These are phyloP conservation scores for Colletotrichum acutatum DNA, from an alignment of 2,329 filamentous ascomycete species.

Conservation along the genomic window DNA sequence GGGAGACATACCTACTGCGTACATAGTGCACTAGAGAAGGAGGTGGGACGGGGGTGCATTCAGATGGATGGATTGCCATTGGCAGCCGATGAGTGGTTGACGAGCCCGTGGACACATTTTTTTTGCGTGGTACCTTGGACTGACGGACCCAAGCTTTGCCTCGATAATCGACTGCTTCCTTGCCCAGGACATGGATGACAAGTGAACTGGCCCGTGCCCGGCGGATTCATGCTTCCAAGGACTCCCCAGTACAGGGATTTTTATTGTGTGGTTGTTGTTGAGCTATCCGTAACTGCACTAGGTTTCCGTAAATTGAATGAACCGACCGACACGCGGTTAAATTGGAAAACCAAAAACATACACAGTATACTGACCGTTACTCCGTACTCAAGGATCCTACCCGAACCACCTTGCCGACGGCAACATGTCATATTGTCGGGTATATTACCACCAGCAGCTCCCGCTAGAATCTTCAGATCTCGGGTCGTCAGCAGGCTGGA, in stretches of 20 bases:
- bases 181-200: background rate
- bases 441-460: background rate
- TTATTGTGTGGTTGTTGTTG: background rate
- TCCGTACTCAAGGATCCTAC: background rate
- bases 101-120: constrained; percentile 15
- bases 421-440: background rate
- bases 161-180: too few species aligned
- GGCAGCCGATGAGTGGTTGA: constrained; percentile 21
- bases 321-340: constrained; percentile 13
- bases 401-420: background rate
- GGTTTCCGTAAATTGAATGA: background rate
- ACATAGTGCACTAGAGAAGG: background rate
- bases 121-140: background rate
- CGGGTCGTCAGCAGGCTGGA: background rate
- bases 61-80: constrained; percentile 18
- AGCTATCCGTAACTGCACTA: background rate
- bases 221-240: background rate
- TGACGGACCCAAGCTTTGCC: constrained; percentile 17
- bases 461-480: background rate
- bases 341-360: background rate
- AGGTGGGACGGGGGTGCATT: constrained; percentile 6
- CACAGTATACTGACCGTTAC: background rate
- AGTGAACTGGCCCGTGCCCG: constrained; percentile 19
- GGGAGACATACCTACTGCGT: constrained; percentile 2
- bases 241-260: background rate